phyloP scores from a whole-genome alignment of 2,329 filamentous ascomycete genomes.

The Hypoxylon rubiginosum region DNA sequence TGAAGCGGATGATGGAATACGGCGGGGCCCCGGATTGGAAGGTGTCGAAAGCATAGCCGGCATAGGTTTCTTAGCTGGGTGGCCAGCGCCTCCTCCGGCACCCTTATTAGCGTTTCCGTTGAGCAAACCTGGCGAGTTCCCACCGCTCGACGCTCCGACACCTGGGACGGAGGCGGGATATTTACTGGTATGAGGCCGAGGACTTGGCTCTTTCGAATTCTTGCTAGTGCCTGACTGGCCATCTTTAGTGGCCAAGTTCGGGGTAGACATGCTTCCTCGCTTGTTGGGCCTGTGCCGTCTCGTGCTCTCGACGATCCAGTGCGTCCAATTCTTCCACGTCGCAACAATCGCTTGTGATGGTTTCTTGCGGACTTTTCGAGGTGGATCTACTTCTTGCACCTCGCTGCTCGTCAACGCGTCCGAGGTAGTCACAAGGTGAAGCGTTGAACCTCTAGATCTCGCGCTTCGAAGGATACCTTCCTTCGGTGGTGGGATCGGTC shows the following conservation, averaged over 20 bases:
- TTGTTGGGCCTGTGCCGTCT: slow-evolving; percentile 65
- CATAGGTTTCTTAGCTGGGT: slow-evolving; percentile 46
- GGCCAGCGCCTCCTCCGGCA: slow-evolving; percentile 42
- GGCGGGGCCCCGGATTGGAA: slow-evolving; percentile 51
- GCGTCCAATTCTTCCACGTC: slow-evolving; percentile 74
- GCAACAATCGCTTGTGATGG: slow-evolving; percentile 71
- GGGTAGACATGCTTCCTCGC: slow-evolving; percentile 69
- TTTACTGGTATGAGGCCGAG: slow-evolving; percentile 72
- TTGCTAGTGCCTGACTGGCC: slow-evolving; percentile 57
- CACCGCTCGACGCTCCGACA: slow-evolving; percentile 56
- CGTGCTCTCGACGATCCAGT: slow-evolving; percentile 73
- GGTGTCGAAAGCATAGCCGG: slow-evolving; percentile 49
- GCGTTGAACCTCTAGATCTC: slow-evolving; percentile 83
- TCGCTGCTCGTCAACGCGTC: slow-evolving; percentile 61
- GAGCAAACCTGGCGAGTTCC: slow-evolving; percentile 65
- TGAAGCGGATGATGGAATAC: slow-evolving; percentile 50
- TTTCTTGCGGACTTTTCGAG: slow-evolving; percentile 67
- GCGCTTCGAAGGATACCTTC: slow-evolving; percentile 78
- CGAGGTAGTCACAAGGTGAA: slow-evolving; percentile 83
- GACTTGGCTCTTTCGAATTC: slow-evolving; percentile 65
- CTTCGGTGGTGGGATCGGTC: slow-evolving; percentile 86
- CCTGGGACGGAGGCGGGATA: slow-evolving; percentile 60
- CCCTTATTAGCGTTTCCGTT: slow-evolving; percentile 62
- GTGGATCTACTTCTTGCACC: slow-evolving; percentile 46
- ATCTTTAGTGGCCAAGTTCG: slow-evolving; percentile 68